Evolutionary conservation across 139 green algal genomes (phyloP).

Genomic region (Chlorella sorokiniana): DNA sequence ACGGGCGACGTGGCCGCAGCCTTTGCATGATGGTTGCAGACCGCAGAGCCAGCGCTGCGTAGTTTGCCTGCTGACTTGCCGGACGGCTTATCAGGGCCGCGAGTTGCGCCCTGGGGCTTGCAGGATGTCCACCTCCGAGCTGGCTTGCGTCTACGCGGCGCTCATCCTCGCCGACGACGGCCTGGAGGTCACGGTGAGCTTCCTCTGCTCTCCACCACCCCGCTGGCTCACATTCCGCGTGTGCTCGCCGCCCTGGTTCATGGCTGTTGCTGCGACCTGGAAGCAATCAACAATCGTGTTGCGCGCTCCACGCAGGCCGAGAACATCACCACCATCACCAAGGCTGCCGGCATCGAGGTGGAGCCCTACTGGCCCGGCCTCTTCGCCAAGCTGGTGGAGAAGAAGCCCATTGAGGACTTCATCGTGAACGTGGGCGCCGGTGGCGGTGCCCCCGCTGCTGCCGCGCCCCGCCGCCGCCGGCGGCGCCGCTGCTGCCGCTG

Average conservation of each 20-base stretch:
- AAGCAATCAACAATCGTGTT: background rate
- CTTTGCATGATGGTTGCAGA: too few relatives aligned
- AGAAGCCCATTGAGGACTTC: constrained; percentile 93
- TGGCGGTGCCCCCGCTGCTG: constrained; percentile 70
- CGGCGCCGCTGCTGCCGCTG: constrained; percentile 63
- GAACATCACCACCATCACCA: constrained; percentile 91
- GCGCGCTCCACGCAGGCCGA: constrained; percentile 67
- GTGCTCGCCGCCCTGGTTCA: too few relatives aligned
- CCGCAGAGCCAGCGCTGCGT: too few relatives aligned
- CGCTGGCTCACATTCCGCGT: too few relatives aligned
- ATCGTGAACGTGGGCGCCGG: constrained; percentile 97
- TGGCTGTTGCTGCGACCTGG: too few relatives aligned
- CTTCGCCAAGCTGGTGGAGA: constrained; percentile 97
- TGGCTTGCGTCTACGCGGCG: constrained; percentile 95
- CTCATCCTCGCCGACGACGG: constrained; percentile 97
- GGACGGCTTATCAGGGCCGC: too few relatives aligned
- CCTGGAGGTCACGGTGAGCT: constrained; percentile 86
- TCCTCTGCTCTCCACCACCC: too few relatives aligned
- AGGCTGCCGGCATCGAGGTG: constrained; percentile 88
- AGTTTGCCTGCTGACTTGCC: too few relatives aligned
- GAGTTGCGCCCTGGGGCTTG: background rate
- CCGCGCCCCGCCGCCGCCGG: constrained; percentile 54
- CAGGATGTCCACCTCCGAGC: constrained; percentile 82
- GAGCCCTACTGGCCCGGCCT: constrained; percentile 97
- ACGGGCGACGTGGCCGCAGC: too few relatives aligned